phyloP scores from a whole-genome alignment of 2,329 filamentous ascomycete species.

The Phialophora chinensis region DNA sequence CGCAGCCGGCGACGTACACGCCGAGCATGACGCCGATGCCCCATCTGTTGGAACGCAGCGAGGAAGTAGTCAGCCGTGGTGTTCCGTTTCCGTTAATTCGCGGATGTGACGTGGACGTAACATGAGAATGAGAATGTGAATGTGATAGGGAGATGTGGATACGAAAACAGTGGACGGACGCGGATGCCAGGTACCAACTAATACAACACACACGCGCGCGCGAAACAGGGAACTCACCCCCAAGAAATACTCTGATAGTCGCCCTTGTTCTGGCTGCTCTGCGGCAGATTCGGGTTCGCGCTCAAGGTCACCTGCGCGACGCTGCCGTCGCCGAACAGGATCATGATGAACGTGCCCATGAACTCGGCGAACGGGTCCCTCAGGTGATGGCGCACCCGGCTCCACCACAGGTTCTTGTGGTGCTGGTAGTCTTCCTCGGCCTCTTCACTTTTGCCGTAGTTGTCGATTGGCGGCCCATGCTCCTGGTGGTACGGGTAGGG shows the following conservation, averaged over 20 bases:
- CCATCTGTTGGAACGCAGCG: conserved; percentile 41
- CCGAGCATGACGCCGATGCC: conserved; percentile 68
- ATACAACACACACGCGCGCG: neutral
- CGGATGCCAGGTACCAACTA: neutral
- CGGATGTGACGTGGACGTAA: neutral
- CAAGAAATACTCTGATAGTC: conserved; percentile 52
- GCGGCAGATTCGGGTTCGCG: conserved; percentile 36
- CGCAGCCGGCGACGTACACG: conserved; percentile 62
- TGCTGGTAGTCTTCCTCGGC: conserved; percentile 41
- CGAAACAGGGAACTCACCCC: conserved; percentile 41
- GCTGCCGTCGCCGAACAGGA: conserved; percentile 67
- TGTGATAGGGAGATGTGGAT: neutral
- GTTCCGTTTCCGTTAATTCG: neutral
- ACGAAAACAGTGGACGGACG: neutral
- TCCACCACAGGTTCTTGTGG: conserved; percentile 55
- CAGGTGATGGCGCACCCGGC: conserved; percentile 54
- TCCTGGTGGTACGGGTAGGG: conserved; percentile 35
- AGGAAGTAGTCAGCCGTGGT: neutral
- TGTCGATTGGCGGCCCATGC: conserved; percentile 40
- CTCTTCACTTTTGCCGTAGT: conserved; percentile 35
- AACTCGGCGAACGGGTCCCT: conserved; percentile 66
- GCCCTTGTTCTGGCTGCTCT: conserved; percentile 39
- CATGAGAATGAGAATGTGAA: too few relatives aligned
- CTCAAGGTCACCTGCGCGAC: conserved; percentile 68
- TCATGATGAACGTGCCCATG: conserved; percentile 65